Evolutionary conservation across 257 asterid species (phyloP).

Genomic region (Ocimum tenuiflorum): DNA sequence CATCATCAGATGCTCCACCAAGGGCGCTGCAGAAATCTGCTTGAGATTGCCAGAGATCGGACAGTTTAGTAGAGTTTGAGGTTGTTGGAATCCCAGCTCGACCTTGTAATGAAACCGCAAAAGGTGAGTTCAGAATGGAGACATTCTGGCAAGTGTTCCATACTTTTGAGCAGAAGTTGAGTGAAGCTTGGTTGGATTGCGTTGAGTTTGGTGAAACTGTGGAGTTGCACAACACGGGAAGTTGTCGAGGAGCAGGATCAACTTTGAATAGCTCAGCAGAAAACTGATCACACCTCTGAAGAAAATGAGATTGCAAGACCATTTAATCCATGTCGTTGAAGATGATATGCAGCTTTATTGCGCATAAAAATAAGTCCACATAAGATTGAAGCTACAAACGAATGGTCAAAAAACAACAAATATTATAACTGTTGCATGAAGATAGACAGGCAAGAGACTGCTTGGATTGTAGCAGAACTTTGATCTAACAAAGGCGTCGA

Average conservation of each 20-base stretch:
- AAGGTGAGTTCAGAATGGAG: slow-evolving; percentile 59
- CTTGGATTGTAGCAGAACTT: no score
- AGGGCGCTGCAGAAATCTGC: slow-evolving; percentile 61
- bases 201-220: slow-evolving; percentile 46
- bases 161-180: slow-evolving; percentile 57
- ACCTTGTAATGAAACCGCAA: slow-evolving; percentile 47
- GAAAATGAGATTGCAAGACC: slow-evolving; percentile 16
- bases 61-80: slow-evolving; percentile 47
- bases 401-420: background rate
- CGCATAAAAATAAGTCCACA: no score
- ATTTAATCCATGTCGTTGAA: background rate
- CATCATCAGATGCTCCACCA: slow-evolving; percentile 58
- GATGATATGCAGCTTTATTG: no score
- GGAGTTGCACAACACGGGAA: slow-evolving; percentile 76
- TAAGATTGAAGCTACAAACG: no score
- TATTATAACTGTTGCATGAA: background rate
- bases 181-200: slow-evolving; percentile 36
- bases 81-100: slow-evolving; percentile 32
- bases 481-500: no score
- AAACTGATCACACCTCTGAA: slow-evolving; percentile 83
- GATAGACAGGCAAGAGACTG: no score
- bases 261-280: slow-evolving; percentile 61
- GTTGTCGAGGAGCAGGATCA: slow-evolving; percentile 36
- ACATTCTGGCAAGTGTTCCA: slow-evolving; percentile 68
- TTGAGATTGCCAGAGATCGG: slow-evolving; percentile 65